These are phyloP conservation scores for Dichotomocladium elegans DNA, from an alignment of 371 early-diverging fungal species.

Conservation along the genomic window DNA sequence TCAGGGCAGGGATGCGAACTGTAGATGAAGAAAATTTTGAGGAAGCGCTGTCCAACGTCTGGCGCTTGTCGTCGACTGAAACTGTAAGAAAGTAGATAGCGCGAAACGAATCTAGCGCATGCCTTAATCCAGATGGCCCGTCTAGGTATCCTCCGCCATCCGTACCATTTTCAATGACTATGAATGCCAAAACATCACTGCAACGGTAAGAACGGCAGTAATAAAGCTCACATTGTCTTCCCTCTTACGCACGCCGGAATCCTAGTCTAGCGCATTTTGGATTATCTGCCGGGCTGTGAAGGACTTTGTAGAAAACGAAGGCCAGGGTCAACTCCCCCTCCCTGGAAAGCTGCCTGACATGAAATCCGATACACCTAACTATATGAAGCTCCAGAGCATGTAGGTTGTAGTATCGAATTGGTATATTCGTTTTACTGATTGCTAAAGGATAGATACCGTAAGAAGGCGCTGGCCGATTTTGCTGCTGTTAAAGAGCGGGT, in stretches of 20 bases:
- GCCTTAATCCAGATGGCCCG: no score
- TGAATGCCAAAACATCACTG: conserved; percentile 43
- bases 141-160: conserved; percentile 47
- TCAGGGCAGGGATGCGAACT: conserved; percentile 52
- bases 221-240: no score
- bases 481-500: conserved; percentile 54
- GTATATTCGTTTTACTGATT: neutral
- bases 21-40: conserved; percentile 85
- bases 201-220: conserved; percentile 35
- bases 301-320: conserved; percentile 75
- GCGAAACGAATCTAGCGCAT: neutral
- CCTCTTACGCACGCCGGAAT: no score
- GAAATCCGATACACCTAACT: conserved; percentile 90
- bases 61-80: conserved; percentile 40
- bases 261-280: conserved; percentile 85
- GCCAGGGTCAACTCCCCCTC: conserved; percentile 75
- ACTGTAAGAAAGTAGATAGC: conserved; percentile 8
- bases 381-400: conserved; percentile 79
- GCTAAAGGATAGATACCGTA: conserved; percentile 56
- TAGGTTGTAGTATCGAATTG: conserved; percentile 23
- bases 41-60: conserved; percentile 70
- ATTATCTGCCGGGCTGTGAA: conserved; percentile 71
- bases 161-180: conserved; percentile 51
- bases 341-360: conserved; percentile 92
- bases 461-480: conserved; percentile 76